Base-by-base conservation (phyloP, 2,329 filamentous ascomycete genomes). In the Botrytis byssoidea region DNA sequence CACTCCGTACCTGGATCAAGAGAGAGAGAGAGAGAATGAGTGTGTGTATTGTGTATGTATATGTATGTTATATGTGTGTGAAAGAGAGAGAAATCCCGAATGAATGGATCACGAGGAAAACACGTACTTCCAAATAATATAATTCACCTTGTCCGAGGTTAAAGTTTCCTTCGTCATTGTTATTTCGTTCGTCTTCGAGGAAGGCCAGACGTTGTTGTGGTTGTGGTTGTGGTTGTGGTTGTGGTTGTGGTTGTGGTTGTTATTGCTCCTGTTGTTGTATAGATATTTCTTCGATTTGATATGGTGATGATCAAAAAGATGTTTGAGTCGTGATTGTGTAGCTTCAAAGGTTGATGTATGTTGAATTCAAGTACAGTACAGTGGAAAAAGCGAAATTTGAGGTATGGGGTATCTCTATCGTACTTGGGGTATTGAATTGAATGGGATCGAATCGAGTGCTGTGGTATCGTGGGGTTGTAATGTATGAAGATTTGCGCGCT, bases 51-150 rank as follows among this genome's bases (percentile, higher is more conserved):
- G n/a, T 46, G 8, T 22, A 48, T 22, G 44, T 48, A 22, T 22
- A 48, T n/a, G 22, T n/a, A 51, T 55, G 25, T 29, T 18, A n/a
- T 16, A 9, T n/a, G 14, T 29, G 51, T 29, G 51, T 29, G 6
- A 18, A 4, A 57, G 14, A 29, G 51, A n/a, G 48, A 22, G 32
- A 22, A 51, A 25, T 29, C 42, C 74, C 73, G 73, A 77, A 73
- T 64, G 70, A 72, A 77, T 74, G 76, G 78, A 80, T 79, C 77
- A 80, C 76, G 77, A 77, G 77, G 74, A 77, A 57, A 77, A 79
- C 76, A 81, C 89, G 83, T 86, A 91, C 89, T 88, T 90, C 89
- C 89, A 91, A 82, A 91, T 86, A 82, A 91, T 86, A 86, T 89
- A 91, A 85, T 91, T 91, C 86, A 91, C 85, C 85, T 88, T 86